phyloP scores from a whole-genome alignment of 2,329 filamentous ascomycete genomes.

The Sclerotinia spermophila region DNA sequence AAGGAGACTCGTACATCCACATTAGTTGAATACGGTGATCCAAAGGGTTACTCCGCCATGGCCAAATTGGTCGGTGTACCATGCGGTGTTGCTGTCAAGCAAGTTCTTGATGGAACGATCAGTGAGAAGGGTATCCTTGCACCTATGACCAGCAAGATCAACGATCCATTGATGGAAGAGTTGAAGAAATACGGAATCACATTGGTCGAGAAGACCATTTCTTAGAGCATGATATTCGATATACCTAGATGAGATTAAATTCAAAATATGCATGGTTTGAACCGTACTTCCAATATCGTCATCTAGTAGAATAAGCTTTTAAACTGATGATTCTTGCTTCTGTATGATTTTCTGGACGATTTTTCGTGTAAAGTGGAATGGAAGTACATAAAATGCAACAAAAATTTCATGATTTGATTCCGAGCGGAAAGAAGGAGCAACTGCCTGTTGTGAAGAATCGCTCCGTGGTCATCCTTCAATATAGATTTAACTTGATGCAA shows the following conservation, averaged over 20 bases:
- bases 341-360: not conserved
- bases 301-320: not conserved
- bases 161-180: slow-evolving; percentile 70
- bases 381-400: not conserved
- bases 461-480: not conserved
- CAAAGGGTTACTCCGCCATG: slow-evolving; percentile 77
- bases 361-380: too few relatives aligned
- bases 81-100: slow-evolving; percentile 70
- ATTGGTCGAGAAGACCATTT: slow-evolving; percentile 64
- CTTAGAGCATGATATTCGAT: slow-evolving; percentile 23
- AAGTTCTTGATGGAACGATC: slow-evolving; percentile 72
- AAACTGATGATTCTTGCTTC: not conserved
- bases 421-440: not conserved
- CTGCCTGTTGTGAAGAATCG: not conserved
- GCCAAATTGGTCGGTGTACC: slow-evolving; percentile 76
- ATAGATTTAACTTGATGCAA: not conserved
- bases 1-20: slow-evolving; percentile 77
- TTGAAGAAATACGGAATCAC: slow-evolving; percentile 73
- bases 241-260: slow-evolving; percentile 1
- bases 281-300: not conserved
- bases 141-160: slow-evolving; percentile 69
- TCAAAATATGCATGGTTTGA: not conserved
- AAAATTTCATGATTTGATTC: too few relatives aligned
- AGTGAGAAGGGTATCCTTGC: slow-evolving; percentile 71
- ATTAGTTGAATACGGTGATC: slow-evolving; percentile 76